A percentile compares a stretch with the other conserved stretches of the same genome.
Evolutionary conservation across 2,329 filamentous ascomycete species (phyloP).

Genomic region (Paraphoma sp.): DNA sequence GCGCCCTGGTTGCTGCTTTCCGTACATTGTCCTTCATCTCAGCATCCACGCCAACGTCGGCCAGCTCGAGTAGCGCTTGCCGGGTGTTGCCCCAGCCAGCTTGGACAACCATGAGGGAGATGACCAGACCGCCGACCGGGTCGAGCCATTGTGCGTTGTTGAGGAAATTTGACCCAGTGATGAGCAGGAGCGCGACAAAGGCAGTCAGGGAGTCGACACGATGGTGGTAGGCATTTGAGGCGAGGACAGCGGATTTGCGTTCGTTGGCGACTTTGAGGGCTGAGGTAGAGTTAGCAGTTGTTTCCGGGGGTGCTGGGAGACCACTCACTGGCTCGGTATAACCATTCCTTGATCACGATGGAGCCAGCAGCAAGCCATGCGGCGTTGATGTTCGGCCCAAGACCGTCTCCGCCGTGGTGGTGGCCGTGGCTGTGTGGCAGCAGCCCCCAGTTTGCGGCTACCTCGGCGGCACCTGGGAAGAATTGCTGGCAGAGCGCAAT

Average conservation of each 20-base stretch:
- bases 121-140: constrained; percentile 88
- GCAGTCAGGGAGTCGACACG: constrained; percentile 95
- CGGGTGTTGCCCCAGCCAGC: constrained; percentile 88
- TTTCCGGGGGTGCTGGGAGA: neutral
- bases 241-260: constrained; percentile 92
- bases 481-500: constrained; percentile 63
- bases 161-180: constrained; percentile 87
- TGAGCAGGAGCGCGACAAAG: constrained; percentile 87
- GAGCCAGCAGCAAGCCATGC: constrained; percentile 93
- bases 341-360: constrained; percentile 93
- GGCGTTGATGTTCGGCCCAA: constrained; percentile 86
- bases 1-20: constrained; percentile 60
- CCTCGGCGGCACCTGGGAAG: constrained; percentile 54
- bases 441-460: constrained; percentile 51
- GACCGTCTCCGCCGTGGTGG: constrained; percentile 63
- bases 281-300: constrained; percentile 49
- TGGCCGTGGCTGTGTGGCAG: constrained; percentile 67
- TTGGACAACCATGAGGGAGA: constrained; percentile 90
- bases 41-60: constrained; percentile 86
- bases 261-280: constrained; percentile 95
- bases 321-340: constrained; percentile 85
- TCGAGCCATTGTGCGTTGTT: constrained; percentile 90
- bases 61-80: constrained; percentile 82
- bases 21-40: constrained; percentile 78
- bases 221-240: constrained; percentile 95